Base-by-base conservation (phyloP, 768 basidiomycete genomes). In the Galerina sulciceps region DNA sequence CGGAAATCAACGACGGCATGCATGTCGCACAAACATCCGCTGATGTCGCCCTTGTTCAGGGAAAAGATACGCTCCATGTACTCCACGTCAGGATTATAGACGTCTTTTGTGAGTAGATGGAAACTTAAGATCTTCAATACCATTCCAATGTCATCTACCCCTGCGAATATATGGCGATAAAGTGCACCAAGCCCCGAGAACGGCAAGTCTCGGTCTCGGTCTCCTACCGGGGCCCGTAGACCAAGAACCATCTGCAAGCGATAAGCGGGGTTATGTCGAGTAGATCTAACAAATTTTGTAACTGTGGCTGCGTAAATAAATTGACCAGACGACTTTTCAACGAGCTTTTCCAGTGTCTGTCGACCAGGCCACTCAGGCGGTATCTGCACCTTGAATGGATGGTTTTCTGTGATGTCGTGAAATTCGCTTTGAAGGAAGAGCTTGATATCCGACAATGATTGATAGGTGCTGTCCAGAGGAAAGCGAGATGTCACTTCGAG, bases 291-390 rank as follows among this genome's bases (percentile, higher is more conserved):
- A 40, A 52, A 66, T 10, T 48, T 53, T 5, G 54, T 46, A 10
- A 63, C 55, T 6, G 58, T 60, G 13, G 62, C 42, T 14, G 65
- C 61, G 38, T 66, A 59, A 13, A 66, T 61, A 40, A 61, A 63
- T 40, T 63, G 65, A 13, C 58, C 59, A 1, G 64, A 63, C 20
- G 43, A 45, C 17, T 45, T 45, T 1, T 10, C 10, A 23, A 45
- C 43, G 5, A 45, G 18, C 14, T 45, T 10, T 20, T 18, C 18
- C 8, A 45, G 10, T 9, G n/a, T 20, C 20, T 45, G 18, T 22
- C 11, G 18, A 6, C 18, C 18, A 45, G 43, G 43, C 43, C 43
- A 45, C 4, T 18, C 11, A 6, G 14, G 18, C 4, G 43, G 43
- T 2, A 45, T 1, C 18, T 20, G 17, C 43, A 5, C 18, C 17